These are phyloP conservation scores for Fusarium piperis DNA, from an alignment of 2,329 filamentous ascomycete genomes.

Conservation along the genomic window DNA sequence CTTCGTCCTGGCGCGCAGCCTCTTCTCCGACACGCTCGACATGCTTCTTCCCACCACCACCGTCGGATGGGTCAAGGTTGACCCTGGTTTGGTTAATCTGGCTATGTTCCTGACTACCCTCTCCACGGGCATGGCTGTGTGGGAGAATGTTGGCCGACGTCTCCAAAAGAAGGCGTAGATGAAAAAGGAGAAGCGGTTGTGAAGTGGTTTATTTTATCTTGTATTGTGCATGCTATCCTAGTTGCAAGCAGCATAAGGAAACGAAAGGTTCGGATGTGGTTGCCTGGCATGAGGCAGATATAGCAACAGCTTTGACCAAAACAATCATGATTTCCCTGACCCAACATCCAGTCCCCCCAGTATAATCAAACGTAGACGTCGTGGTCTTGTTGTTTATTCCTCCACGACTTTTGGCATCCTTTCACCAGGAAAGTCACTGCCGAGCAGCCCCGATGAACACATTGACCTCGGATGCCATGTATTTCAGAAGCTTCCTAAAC, in stretches of 20 bases:
- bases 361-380: background rate
- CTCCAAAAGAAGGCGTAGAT: constrained; percentile 33
- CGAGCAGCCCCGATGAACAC: background rate
- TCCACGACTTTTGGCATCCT: background rate
- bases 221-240: constrained; percentile 1
- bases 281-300: background rate
- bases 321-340: background rate
- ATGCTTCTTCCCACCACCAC: constrained; percentile 68
- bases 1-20: constrained; percentile 53
- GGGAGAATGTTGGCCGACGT: constrained; percentile 60
- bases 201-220: background rate
- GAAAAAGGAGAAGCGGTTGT: background rate
- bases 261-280: background rate
- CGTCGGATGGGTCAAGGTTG: constrained; percentile 68
- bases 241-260: background rate
- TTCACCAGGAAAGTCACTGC: background rate
- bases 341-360: background rate
- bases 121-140: constrained; percentile 68
- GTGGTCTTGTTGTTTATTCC: background rate
- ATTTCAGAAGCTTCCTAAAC: background rate
- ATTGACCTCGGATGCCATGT: background rate
- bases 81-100: constrained; percentile 62
- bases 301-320: background rate
- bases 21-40: constrained; percentile 69
- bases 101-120: constrained; percentile 71